Evolutionary conservation across 306 rosid genomes (phyloP), one percentile per base, ranked within the genome.

Genomic region (Quercus alba): DNA sequence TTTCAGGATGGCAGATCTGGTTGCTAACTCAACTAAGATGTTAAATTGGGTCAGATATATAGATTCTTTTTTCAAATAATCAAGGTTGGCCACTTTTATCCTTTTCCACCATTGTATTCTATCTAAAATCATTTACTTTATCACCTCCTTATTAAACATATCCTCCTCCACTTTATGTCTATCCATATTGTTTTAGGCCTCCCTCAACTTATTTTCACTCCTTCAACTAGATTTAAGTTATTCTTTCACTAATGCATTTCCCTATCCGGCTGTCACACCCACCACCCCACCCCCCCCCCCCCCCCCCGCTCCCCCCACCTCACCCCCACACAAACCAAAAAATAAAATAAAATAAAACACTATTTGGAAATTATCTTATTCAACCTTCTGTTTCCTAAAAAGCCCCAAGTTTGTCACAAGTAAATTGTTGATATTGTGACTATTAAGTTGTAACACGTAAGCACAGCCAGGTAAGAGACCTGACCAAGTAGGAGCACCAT

Each of bases 251-350:
- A 10, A 15, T 4, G 21, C 76, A 52, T 72, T 46, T 46, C 20
- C 11, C 14, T 8, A 38, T 38, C 44, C 1, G 0, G 10, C 44
- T 1, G 2, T 0, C 9, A 0, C 44, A 8, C 2, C n/a, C n/a
- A n/a, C n/a, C n/a, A n/a, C n/a, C n/a, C n/a, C n/a, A 7, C 41
- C 9, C 10, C 44, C 10, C 44, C 44, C 44, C 8, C 41, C 8
- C 8, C 2, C 0, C n/a, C n/a, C n/a, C n/a, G n/a, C n/a, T n/a
- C n/a, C n/a, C n/a, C n/a, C n/a, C n/a, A n/a, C n/a, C n/a, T n/a
- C n/a, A n/a, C n/a, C n/a, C n/a, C n/a, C n/a, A n/a, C n/a, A 6
- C 41, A 6, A 10, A 0, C 44, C 10, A 38, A 38, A 38, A 38
- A 38, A 35, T 35, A 35, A 35, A 35, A 35, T 35, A 35, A 35